Evolutionary conservation across 116 monocot species (phyloP), one percentile per base, ranked within the genome.

Genomic region (Thalassia testudinum): DNA sequence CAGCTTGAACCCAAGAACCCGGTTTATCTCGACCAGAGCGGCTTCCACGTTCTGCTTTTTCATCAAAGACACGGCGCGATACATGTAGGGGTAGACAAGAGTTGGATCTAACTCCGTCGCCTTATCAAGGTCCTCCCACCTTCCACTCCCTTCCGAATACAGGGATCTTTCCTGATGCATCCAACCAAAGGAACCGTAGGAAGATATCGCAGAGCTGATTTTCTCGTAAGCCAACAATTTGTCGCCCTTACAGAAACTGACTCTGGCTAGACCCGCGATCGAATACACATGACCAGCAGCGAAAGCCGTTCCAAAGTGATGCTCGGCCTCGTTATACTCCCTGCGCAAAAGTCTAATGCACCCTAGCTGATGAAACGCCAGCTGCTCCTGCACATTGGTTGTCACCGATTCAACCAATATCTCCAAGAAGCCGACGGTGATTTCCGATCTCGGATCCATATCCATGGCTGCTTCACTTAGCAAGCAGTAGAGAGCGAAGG

Each of bases 31-130:
- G 21, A 47, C 55, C 18, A 85, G 54, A n/a, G 80, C 70, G 43
- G 66, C 72, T 64, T 85, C 66, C 10, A 71, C 66, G 50, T 74
- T 68, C 52, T 80, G 80, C 56, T 74, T 80, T 55, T 70, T 70
- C 71, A 80, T 76, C 53, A 85, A 65, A 28, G 59, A 70, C 62
- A 80, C 73, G 23, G 85, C 80, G 27, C 85, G 73, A 60, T 71
- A 85, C 85, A 85, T 80, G 70, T 85, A 85, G 23, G 85, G 85
- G 49, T 85, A 85, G 16, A 66, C 63, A 51, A 85, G 73, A 26
- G 80, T 77, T 0, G 85, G 85, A 26, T 85, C 85, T 24, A 77
- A 43, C 42, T 85, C 85, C 17, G 77, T 85, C 29, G 80, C 85
- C 61, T 71, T 70, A 28, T 70, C 54, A 30, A 85, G 85, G 61